Evolutionary conservation across 2,329 filamentous ascomycete genomes (phyloP), one percentile per base, ranked within the genome.

Genomic region (Xylariaceae sp.): DNA sequence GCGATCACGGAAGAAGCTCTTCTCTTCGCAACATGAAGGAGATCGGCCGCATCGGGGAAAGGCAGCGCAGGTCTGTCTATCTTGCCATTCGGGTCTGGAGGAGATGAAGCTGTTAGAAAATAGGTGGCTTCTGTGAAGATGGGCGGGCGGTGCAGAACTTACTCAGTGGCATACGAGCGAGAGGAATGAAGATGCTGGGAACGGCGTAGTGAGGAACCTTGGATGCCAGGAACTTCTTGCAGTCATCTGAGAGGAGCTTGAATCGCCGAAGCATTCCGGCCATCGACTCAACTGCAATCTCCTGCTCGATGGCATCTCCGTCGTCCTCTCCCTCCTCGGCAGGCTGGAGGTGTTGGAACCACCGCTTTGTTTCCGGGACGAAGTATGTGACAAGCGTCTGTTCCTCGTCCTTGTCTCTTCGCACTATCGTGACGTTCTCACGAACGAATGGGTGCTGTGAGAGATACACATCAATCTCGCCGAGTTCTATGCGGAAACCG

Each of bases 401-500:
- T 60, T 96, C 89, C 60, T 94, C 87, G 58, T 88, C 79, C 54
- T 82, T 82, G 63, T 94, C 83, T 63, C 87, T 78, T 61, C 87
- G 78, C 5, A 96, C 78, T 3, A 97, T 67, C 0, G 90, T 96
- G 50, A 87, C 81, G 62, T 85, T 88, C 50, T 97, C 90, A 27
- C 87, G 74, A 17, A 96, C 76, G 19, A 94, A 66, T 1, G 78
- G 79, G 63, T 87, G 78, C 32, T 80, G 74, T 38, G 79, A 83
- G 31, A 96, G 67, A 59, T 94, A 82, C 30, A 74, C 84, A 61
- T 97, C 88, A 51, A 97, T 95, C 50, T 97, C 92, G 47, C 83
- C 84, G 31, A 97, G 79, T 65, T 98, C 90, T 51, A 98, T 94
- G 46, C 90, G 76, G 72, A 96, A 96, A 1, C 90, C 90, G 45